Conservation (phyloP, 2,329 filamentous ascomycete genomes). For the Aspergillus sp. region DNA sequence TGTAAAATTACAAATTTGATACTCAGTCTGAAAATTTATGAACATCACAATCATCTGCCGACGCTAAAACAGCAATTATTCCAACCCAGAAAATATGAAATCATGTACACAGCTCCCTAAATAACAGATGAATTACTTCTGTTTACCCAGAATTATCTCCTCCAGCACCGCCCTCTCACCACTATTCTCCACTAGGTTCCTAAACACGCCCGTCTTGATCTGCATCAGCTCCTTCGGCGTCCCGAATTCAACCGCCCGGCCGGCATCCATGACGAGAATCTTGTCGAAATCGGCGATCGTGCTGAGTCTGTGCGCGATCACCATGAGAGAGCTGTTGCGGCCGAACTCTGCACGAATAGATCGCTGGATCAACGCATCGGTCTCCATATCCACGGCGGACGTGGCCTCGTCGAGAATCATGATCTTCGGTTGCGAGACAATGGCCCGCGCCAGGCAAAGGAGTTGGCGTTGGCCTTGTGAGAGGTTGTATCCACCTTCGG, state of each 20-base stretch:
- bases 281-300: slow-evolving; percentile 76
- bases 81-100: background rate
- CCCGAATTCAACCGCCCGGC: slow-evolving; percentile 67
- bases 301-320: slow-evolving; percentile 51
- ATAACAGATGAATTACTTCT: background rate
- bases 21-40: background rate
- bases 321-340: slow-evolving; percentile 61
- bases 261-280: slow-evolving; percentile 70
- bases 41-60: background rate
- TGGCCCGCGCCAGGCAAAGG: slow-evolving; percentile 39
- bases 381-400: slow-evolving; percentile 74
- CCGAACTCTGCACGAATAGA: slow-evolving; percentile 69
- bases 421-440: slow-evolving; percentile 70
- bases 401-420: slow-evolving; percentile 82
- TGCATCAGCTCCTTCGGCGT: slow-evolving; percentile 62
- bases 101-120: background rate
- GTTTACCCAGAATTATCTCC: slow-evolving; percentile 15
- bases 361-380: slow-evolving; percentile 71
- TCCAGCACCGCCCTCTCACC: slow-evolving; percentile 23
- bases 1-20: background rate
- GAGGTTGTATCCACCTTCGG: slow-evolving; percentile 68
- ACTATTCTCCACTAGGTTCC: slow-evolving; percentile 52
- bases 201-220: slow-evolving; percentile 53
- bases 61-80: background rate
- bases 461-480: slow-evolving; percentile 32